Conservation (phyloP, 2,329 filamentous ascomycete species). For the Blastomyces parvus region DNA sequence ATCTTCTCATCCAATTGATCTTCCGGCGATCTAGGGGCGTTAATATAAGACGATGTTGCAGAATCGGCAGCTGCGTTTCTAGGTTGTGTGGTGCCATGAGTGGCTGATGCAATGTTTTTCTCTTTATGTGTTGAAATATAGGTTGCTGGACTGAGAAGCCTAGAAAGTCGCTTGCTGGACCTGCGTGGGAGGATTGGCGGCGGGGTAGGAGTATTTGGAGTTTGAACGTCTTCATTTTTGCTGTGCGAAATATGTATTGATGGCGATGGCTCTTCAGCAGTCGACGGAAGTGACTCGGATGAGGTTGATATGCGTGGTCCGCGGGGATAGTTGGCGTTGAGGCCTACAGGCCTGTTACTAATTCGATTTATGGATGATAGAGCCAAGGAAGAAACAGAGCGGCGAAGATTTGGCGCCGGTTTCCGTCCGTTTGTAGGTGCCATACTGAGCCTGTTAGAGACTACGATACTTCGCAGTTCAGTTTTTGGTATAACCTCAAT, state of each 20-base stretch:
- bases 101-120: not conserved
- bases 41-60: not conserved
- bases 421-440: not conserved
- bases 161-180: conserved; percentile 21
- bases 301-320: conserved; percentile 3
- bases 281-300: conserved; percentile 5
- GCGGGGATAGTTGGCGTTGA: not conserved
- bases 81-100: not conserved
- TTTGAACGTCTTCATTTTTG: not conserved
- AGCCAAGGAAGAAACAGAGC: conserved; percentile 9
- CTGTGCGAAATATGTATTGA: conserved; percentile 13
- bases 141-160: conserved; percentile 11
- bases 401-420: conserved; percentile 10
- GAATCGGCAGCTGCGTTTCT: not conserved
- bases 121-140: conserved; percentile 3
- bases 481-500: conserved; percentile 20
- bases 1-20: conserved; percentile 73
- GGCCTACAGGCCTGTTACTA: not conserved
- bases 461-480: conserved; percentile 12
- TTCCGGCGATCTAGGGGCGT: conserved; percentile 39
- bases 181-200: conserved; percentile 17
- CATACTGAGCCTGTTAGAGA: conserved; percentile 6
- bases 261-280: conserved; percentile 9
- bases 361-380: conserved; percentile 8
- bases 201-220: conserved; percentile 1